Evolutionary conservation across 352 stramenopile species (phyloP), one percentile per base, ranked within the genome.

Genomic region (Phytophthora melonis): DNA sequence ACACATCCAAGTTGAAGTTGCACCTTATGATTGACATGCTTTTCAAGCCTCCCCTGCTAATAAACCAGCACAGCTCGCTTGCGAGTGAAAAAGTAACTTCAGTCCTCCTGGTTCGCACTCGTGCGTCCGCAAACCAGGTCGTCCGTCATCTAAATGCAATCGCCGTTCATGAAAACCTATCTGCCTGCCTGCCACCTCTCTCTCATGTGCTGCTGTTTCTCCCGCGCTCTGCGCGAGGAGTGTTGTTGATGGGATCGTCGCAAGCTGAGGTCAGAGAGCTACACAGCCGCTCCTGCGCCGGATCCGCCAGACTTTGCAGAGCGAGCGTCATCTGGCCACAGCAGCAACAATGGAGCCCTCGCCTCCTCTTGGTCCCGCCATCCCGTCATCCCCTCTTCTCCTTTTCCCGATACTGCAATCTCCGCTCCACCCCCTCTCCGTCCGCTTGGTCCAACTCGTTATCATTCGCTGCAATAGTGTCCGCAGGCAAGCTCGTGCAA

Each of bases 61-160:
- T n/a, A n/a, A n/a, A 50, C 30, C n/a, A 21, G 32, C 3, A 25
- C 59, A 58, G 45, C 59, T 21, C 27, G 47, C 45, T 30, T 19
- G 23, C 30, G 27, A 72, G 43, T 39, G 39, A 66, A 71, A 67
- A 54, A 19, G 62, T 61, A 43, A 36, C 66, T 50, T 62, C 41
- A 54, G 41, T 63, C 57, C 61, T 67, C 63, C 63, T 60, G 23
- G 60, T 71, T 75, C 63, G 68, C 59, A 68, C 58, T 59, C 63
- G 50, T 62, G 39, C 25, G 47, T 32, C 5, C 18, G 66, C 66
- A 65, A 64, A 69, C 60, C 36, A 23, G 52, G 56, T 49, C 63
- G 56, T 61, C 61, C 72, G 32, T 73, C 67, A 79, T 79, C 72
- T 72, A 79, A 78, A 78, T 78, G 71, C 71, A 43, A 79, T 76